Evolutionary conservation across 2,329 filamentous ascomycete genomes (phyloP), one percentile per base, ranked within the genome.

Genomic region (Verticillium zaregamsianum): DNA sequence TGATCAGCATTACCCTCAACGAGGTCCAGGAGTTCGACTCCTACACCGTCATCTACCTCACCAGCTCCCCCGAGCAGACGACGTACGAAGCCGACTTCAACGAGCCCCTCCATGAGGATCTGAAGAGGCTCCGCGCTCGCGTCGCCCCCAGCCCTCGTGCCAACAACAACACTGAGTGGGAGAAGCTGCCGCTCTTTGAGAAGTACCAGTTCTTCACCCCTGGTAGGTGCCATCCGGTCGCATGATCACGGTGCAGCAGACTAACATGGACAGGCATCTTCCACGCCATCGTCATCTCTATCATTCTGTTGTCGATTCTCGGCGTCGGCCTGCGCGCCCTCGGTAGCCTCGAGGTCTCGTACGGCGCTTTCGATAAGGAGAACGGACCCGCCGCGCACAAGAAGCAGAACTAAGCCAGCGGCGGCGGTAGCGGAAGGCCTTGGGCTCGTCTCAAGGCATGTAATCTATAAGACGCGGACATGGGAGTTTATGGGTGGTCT

Each of bases 341-440:
- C 14, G 80, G 85, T 7, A 94, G 92, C 67, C 82, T 99, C 20
- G 84, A 97, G 74, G 92, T 98, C 33, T 91, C 92, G 1, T 98
- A 98, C 74, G 92, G 91, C 65, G 93, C 95, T 2, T 99, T 98
- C 73, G 94, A 96, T 73, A 97, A 97, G 82, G 94, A 97, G 69
- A 96, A 92, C 82, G 92, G 93, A 0, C 91, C 92, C n/a, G 82
- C 87, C 40, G 90, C 90, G 35, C 91, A 96, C 77, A 96, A 93
- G 86, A 96, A 92, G 80, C 83, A 89, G 76, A 84, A 82, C 68
- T 77, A 75, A 64, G 40, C 45, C 49, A 60, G 12, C 32, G 33
- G 31, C 8, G 25, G 25, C 14, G 9, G 37, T 5, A 5, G 23
- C n/a, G 25, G 35, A 12, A 58, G 20, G 57, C 14, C 25, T 52